Evolutionary conservation across 2,329 filamentous ascomycete species (phyloP), one percentile per base, ranked within the genome.

Genomic region (Aureobasidium sp.): DNA sequence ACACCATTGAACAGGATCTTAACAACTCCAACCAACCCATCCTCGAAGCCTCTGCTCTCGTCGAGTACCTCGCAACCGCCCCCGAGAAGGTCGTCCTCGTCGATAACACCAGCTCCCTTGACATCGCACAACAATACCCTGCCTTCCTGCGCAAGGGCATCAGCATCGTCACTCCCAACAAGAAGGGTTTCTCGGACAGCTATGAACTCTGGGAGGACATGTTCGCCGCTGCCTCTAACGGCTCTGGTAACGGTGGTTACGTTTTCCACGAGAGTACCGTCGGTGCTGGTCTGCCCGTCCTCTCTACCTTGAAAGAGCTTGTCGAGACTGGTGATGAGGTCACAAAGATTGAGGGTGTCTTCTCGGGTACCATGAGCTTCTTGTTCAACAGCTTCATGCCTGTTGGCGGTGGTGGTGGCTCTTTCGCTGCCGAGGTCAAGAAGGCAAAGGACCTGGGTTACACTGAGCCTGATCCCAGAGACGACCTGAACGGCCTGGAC

Each of bases 321-420:
- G 84, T 97, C 27, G 88, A 92, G 66, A 99, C 94, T 1, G 94
- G 94, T 46, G 94, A 99, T 72, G 82, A 90, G 73, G 88, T 99
- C 5, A 91, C 84, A 61, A 92, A 88, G 77, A 95, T 99, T 68
- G 93, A 97, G 78, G 94, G 94, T 67, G 92, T 99, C 57, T 97
- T 99, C 78, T 96, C 90, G 65, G 94, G 94, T 66, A 99, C 94
- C 61, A 93, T 99, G 86, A 95, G 90, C 43, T 99, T 97, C 82
- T 82, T 99, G 44, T 97, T 99, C 85, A 97, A 97, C 81, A 92
- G 86, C 26, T 99, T 97, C 75, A 91, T 92, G 53, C 94, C 94
- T 0, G 86, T 87, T 2, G 84, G 85, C 55, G 88, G 88, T 5
- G 79, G 81, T 26, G 89, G 89, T 37, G 90, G 90, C 59, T 86